These are phyloP conservation scores for Rubroboletus pulcherrimus DNA, from an alignment of 768 basidiomycete species.

Conservation along the genomic window DNA sequence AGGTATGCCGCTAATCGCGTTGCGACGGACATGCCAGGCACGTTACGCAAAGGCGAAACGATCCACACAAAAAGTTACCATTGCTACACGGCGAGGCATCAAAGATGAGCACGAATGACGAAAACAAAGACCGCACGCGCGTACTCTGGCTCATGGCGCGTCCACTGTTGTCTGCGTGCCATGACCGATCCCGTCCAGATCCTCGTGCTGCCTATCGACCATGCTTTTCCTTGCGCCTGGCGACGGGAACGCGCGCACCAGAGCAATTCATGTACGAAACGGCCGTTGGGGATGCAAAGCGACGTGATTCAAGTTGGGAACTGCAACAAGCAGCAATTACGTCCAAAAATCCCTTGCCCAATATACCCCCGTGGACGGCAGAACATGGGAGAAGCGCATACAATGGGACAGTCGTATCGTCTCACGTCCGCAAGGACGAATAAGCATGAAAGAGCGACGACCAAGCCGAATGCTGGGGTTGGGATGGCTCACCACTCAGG, in stretches of 20 bases:
- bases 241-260: no score
- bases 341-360: slow-evolving; percentile 74
- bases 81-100: neutral
- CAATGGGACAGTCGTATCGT: slow-evolving; percentile 79
- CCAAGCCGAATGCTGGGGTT: no score
- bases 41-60: neutral
- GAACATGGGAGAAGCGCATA: slow-evolving; percentile 86
- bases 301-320: slow-evolving; percentile 58
- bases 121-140: neutral
- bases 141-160: neutral
- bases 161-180: neutral
- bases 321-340: slow-evolving; percentile 91
- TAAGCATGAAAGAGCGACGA: no score
- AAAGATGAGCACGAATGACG: neutral
- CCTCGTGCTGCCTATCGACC: neutral
- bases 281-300: slow-evolving; percentile 52
- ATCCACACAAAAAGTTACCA: neutral
- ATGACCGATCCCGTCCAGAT: neutral
- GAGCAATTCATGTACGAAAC: slow-evolving; percentile 66
- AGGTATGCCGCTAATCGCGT: neutral
- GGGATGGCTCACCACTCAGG: no score
- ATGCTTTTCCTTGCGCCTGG: no score
- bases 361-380: slow-evolving; percentile 69
- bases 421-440: slow-evolving; percentile 44
- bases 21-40: neutral